A percentile compares a stretch with the other conserved stretches of the same genome.
Conservation (phyloP, 1,284 basidiomycete genomes). For the Testicularia cyperi region DNA sequence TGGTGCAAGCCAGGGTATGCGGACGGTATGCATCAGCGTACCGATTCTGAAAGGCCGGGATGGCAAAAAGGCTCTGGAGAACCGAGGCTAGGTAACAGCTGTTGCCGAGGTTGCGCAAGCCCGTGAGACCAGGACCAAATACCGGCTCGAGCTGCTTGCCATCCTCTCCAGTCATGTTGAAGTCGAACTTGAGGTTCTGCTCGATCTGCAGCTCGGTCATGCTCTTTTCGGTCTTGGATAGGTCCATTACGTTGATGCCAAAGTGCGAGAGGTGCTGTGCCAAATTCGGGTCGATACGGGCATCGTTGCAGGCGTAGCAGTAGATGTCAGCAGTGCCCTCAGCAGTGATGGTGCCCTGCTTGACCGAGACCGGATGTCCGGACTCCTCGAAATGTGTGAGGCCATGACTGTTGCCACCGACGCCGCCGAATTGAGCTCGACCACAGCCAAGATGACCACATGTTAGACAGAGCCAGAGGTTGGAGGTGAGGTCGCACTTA, state of each 20-base stretch:
- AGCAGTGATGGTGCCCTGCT: constrained; percentile 93
- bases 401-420: constrained; percentile 87
- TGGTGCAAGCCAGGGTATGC: constrained; percentile 72
- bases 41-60: constrained; percentile 74
- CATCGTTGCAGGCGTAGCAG: constrained; percentile 90
- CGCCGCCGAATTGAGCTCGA: constrained; percentile 79
- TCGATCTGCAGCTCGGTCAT: constrained; percentile 98
- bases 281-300: constrained; percentile 77
- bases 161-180: constrained; percentile 86
- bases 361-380: constrained; percentile 82
- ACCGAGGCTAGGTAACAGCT: constrained; percentile 98
- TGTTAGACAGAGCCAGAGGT: constrained; percentile 91
- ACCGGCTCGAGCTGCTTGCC: constrained; percentile 84
- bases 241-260: constrained; percentile 80
- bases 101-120: constrained; percentile 89
- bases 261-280: constrained; percentile 76
- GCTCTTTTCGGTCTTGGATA: constrained; percentile 92
- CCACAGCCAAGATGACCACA: constrained; percentile 93
- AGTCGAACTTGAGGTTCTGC: constrained; percentile 92
- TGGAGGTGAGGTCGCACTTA: constrained; percentile 62
- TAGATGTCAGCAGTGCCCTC: constrained; percentile 92
- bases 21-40: constrained; percentile 68
- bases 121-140: constrained; percentile 85
- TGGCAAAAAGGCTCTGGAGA: constrained; percentile 80
- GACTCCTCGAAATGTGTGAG: constrained; percentile 77